A percentile compares a stretch with the other conserved stretches of the same genome.
Conservation (phyloP, 768 basidiomycete genomes). For the Chalciporus pseudorubinellus region DNA sequence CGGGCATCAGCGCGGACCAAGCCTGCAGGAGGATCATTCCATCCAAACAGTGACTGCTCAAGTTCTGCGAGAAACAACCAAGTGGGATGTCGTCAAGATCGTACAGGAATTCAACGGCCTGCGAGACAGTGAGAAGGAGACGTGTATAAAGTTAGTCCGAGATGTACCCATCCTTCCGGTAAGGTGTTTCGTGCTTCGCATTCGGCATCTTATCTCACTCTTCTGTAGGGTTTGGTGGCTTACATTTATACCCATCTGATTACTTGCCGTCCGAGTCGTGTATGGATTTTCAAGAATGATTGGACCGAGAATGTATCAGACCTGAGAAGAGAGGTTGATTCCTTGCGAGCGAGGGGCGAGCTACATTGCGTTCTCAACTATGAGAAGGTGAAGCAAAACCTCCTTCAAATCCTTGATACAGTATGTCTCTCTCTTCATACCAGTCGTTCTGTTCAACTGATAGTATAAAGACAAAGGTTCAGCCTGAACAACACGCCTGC, state of each 20-base stretch:
- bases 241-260: conserved; percentile 29
- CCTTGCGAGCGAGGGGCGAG: conserved; percentile 7
- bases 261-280: conserved; percentile 5
- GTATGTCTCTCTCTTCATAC: conserved; percentile 6
- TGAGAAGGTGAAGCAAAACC: conserved; percentile 5
- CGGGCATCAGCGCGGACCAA: conserved; percentile 5
- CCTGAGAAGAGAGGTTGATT: conserved; percentile 8
- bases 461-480: conserved; percentile 13
- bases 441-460: neutral
- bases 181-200: neutral
- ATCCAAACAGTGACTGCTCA: conserved; percentile 8
- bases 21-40: neutral
- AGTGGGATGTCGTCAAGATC: conserved; percentile 12
- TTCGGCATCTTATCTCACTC: conserved; percentile 6
- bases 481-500: conserved; percentile 17
- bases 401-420: conserved; percentile 15
- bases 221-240: conserved; percentile 23
- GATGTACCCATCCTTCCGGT: conserved; percentile 26
- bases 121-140: neutral
- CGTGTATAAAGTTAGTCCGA: conserved; percentile 15
- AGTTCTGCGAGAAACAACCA: conserved; percentile 14
- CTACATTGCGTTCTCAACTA: conserved; percentile 14
- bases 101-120: conserved; percentile 19
- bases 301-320: conserved; percentile 6
- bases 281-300: conserved; percentile 1